A percentile compares a stretch with the other conserved stretches of the same genome.
Evolutionary conservation across 2,329 filamentous ascomycete genomes (phyloP).

Genomic region (Aspergillus puulaauensis): DNA sequence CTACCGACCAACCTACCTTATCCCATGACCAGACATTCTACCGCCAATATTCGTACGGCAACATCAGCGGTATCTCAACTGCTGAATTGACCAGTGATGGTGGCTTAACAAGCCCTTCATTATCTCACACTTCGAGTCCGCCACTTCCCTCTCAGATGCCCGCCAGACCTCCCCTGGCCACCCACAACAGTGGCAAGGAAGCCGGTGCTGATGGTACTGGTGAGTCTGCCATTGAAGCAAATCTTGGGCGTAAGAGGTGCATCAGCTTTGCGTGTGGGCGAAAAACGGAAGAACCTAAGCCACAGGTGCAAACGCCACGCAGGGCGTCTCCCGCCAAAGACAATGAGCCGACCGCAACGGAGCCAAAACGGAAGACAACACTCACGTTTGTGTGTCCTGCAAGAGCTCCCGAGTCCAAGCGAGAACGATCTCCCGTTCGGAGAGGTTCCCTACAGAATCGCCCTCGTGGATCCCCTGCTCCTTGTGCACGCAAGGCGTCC

Average conservation of each 20-base stretch:
- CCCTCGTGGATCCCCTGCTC: constrained; percentile 42
- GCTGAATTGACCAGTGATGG: constrained; percentile 94
- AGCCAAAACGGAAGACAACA: constrained; percentile 44
- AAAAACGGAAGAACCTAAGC: constrained; percentile 53
- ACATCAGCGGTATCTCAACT: constrained; percentile 76
- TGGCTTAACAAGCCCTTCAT: constrained; percentile 83
- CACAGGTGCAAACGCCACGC: constrained; percentile 23
- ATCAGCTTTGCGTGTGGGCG: constrained; percentile 88
- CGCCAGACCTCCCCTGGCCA: constrained; percentile 20
- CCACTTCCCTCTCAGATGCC: constrained; percentile 57
- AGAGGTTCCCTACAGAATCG: constrained; percentile 27
- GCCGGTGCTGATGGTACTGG: constrained; percentile 34
- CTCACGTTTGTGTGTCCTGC: constrained; percentile 50
- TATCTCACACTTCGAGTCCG: constrained; percentile 84
- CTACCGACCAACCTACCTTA: constrained; percentile 31
- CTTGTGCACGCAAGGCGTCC: constrained; percentile 32
- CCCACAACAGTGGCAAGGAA: constrained; percentile 20
- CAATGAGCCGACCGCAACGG: constrained; percentile 18
- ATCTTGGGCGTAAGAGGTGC: constrained; percentile 74
- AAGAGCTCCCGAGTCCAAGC: constrained; percentile 28
- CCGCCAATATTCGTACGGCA: constrained; percentile 63
- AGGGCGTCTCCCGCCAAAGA: constrained; percentile 23
- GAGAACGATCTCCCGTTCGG: constrained; percentile 28
- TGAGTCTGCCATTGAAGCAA: constrained; percentile 62
- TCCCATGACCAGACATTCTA: constrained; percentile 58